A percentile compares a stretch with the other conserved stretches of the same genome.
Evolutionary conservation across 306 rosid species (phyloP).

Genomic region (Alnus rubra): DNA sequence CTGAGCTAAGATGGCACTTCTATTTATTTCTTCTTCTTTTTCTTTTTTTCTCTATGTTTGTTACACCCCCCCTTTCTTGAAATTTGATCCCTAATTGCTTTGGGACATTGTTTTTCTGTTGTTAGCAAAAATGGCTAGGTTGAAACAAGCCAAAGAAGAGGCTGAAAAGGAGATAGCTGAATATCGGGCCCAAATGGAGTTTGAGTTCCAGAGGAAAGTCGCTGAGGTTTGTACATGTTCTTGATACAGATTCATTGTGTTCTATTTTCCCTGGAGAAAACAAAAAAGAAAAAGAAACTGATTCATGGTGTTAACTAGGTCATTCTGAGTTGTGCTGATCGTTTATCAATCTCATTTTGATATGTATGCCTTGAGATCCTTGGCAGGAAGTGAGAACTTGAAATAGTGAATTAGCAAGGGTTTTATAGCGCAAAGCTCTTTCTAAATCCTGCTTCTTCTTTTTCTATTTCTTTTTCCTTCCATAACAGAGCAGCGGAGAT

Average conservation of each 20-base stretch:
- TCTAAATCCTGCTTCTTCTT: background rate
- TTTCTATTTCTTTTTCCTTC: background rate
- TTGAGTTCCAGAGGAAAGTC: constrained; percentile 76
- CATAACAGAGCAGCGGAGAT: constrained; percentile 81
- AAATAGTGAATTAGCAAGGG: background rate
- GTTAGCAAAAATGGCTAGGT: constrained; percentile 80
- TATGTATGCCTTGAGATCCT: constrained; percentile 2
- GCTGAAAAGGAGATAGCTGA: constrained; percentile 83
- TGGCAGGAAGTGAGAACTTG: background rate
- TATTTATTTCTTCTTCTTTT: background rate
- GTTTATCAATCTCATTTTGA: background rate
- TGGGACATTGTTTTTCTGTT: constrained; percentile 17
- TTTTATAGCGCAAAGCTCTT: background rate
- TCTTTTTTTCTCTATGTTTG: background rate
- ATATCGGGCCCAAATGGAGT: constrained; percentile 78
- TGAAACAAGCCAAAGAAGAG: constrained; percentile 96
- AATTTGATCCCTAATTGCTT: constrained; percentile 20
- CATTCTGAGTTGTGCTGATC: background rate
- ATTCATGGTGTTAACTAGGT: background rate
- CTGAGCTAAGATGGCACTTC: background rate
- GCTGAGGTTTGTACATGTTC: constrained; percentile 50
- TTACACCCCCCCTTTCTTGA: constrained; percentile 5
- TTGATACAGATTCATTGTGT: background rate
- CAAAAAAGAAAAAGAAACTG: too few species aligned
- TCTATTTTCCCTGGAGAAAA: too few species aligned